phyloP scores from a whole-genome alignment of 1,284 basidiomycete genomes.

The Trichosporon sp. region DNA sequence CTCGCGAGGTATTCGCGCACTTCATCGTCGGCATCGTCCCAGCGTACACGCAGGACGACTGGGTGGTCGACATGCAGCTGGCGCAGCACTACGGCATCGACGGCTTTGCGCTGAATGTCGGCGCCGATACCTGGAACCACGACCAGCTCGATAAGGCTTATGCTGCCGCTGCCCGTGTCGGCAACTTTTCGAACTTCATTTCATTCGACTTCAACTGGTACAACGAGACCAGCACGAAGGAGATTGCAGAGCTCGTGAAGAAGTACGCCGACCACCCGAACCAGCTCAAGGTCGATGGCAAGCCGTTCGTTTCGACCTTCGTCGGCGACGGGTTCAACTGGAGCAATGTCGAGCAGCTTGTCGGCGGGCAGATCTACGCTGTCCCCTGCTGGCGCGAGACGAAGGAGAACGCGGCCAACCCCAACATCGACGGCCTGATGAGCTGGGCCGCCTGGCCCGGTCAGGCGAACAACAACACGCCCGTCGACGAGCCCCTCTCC shows the following conservation, averaged over 20 bases:
- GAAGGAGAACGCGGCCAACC: slow-evolving; percentile 12
- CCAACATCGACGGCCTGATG: slow-evolving; percentile 31
- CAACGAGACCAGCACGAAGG: slow-evolving; percentile 22
- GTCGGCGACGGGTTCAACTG: slow-evolving; percentile 46
- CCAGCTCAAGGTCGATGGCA: slow-evolving; percentile 35
- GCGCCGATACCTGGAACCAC: slow-evolving; percentile 37
- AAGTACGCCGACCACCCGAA: slow-evolving; percentile 28
- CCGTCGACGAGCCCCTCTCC: slow-evolving; percentile 29
- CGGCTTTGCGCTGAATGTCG: slow-evolving; percentile 47
- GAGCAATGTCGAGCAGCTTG: slow-evolving; percentile 19
- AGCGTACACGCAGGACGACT: slow-evolving; percentile 41
- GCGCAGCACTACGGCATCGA: slow-evolving; percentile 41
- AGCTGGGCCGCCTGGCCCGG: slow-evolving; percentile 47
- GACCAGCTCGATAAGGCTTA: slow-evolving; percentile 42
- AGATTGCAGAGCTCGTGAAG: slow-evolving; percentile 22
- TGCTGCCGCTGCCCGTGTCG: slow-evolving; percentile 29
- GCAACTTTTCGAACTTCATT: slow-evolving; percentile 41
- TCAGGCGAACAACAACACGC: slow-evolving; percentile 32
- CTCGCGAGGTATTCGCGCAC: slow-evolving; percentile 50
- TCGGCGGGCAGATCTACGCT: slow-evolving; percentile 34
- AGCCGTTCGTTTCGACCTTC: slow-evolving; percentile 44
- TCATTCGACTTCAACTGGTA: slow-evolving; percentile 49
- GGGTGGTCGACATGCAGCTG: slow-evolving; percentile 37
- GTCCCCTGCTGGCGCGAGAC: slow-evolving; percentile 38
- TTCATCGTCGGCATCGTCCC: slow-evolving; percentile 64